These are phyloP conservation scores for Thelephora ganbajun DNA, from an alignment of 768 basidiomycete species.

Conservation along the genomic window DNA sequence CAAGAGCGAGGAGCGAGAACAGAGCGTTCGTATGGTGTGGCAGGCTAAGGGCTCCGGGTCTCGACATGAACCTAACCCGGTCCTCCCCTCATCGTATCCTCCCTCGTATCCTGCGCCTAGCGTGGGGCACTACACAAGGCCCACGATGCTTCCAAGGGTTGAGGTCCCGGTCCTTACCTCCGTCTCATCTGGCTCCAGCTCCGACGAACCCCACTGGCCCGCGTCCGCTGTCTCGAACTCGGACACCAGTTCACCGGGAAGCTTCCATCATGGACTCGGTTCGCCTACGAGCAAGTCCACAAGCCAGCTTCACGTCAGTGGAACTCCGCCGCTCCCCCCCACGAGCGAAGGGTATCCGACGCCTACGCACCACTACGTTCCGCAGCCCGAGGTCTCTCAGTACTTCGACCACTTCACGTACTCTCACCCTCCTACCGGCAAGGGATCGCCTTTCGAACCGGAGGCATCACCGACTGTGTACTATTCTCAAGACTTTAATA, in stretches of 20 bases:
- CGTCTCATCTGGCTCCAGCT: neutral
- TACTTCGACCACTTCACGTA: no score
- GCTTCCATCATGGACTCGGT: neutral
- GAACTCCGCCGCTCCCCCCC: neutral
- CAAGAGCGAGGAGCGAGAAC: slow-evolving; percentile 58
- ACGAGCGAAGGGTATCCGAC: neutral
- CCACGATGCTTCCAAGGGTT: neutral
- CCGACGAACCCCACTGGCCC: neutral
- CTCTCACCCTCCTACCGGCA: no score
- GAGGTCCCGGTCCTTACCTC: neutral
- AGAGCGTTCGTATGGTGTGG: slow-evolving; percentile 39
- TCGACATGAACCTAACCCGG: slow-evolving; percentile 1
- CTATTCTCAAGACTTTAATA: neutral
- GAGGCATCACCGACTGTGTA: neutral
- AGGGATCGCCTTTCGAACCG: no score
- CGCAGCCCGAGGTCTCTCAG: neutral
- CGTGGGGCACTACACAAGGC: neutral
- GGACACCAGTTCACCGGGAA: neutral
- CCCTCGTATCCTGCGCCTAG: neutral
- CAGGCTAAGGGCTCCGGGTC: slow-evolving; percentile 15
- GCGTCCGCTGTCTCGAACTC: neutral
- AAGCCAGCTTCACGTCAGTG: neutral
- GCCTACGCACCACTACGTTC: neutral
- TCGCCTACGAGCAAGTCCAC: neutral
- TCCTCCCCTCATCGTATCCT: slow-evolving; percentile 2